A percentile compares a stretch with the other conserved stretches of the same genome.
These are phyloP conservation scores for Tetradesmus obliquus DNA, from an alignment of 139 green algal genomes.

Conservation along the genomic window DNA sequence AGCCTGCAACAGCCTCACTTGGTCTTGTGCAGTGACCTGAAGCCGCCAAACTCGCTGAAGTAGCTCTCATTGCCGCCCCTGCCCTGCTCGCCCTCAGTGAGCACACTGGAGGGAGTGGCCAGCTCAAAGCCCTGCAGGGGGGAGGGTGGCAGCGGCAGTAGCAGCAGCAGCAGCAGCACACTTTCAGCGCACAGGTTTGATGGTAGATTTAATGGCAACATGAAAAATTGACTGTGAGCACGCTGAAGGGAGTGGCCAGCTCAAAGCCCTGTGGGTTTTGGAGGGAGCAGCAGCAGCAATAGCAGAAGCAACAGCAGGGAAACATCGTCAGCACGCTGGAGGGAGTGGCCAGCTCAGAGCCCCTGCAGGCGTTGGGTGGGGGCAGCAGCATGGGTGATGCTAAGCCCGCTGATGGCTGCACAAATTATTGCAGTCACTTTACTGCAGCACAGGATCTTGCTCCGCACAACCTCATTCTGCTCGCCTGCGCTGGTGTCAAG, in stretches of 20 bases:
- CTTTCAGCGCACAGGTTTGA: neutral
- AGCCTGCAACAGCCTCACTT: neutral
- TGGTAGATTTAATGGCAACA: neutral
- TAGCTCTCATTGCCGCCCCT: constrained; percentile 87
- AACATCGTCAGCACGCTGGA: neutral
- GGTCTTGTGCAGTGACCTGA: constrained; percentile 60
- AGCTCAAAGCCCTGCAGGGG: constrained; percentile 91
- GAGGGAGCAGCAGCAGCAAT: neutral
- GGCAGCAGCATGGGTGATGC: neutral
- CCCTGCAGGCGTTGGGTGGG: constrained; percentile 39
- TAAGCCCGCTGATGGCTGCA: neutral
- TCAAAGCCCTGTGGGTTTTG: constrained; percentile 73
- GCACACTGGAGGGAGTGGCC: neutral
- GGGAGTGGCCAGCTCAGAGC: constrained; percentile 85
- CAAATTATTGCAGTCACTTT: too few relatives aligned
- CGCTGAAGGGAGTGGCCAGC: constrained; percentile 55
- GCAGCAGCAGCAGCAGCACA: neutral
- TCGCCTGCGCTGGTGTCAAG: constrained; percentile 98
- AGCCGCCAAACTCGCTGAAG: constrained; percentile 89
- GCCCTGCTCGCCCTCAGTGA: constrained; percentile 41
- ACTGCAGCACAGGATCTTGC: neutral
- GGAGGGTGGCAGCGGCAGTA: neutral
- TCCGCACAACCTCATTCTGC: constrained; percentile 27
- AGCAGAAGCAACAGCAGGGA: neutral
- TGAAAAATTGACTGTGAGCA: neutral